Evolutionary conservation across 495 filamentous ascomycete species (phyloP), one percentile per base, ranked within the genome.

Genomic region (Thermochaetoides thermophila): DNA sequence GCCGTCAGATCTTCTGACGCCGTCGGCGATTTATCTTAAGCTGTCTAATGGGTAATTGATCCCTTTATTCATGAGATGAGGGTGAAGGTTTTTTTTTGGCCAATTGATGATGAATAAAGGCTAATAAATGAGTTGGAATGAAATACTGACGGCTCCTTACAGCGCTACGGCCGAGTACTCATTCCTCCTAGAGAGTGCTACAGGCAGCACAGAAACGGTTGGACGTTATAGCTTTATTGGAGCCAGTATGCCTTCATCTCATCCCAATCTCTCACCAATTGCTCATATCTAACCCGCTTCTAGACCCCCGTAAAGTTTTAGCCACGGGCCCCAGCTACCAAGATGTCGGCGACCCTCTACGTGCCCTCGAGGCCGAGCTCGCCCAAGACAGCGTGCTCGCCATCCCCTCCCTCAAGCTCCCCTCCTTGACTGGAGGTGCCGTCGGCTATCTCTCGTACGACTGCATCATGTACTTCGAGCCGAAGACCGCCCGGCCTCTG

Each of bases 371-470:
- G 60, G 61, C 66, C 25, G 80, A 93, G 52, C 72, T 97, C 22
- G 59, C 73, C 26, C 60, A 81, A 45, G 76, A 74, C 57, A 72
- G 81, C 13, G 79, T 89, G 31, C 75, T 81, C 34, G 66, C 77
- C 23, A 66, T 96, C 7, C 87, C 91, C 1, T 79, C 76, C 5
- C 61, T 93, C 36, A 66, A 60, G 34, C 68, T 97, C 7, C 89
- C 89, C 7, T 77, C 82, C 19, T 57, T 95, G 51, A 84, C 78
- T 1, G 91, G 84, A 29, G 89, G 91, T 21, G 89, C 87, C 2
- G 78, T 97, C 48, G 89, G 89, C 36, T 97, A 96, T 51, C 81
- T 97, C 4, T 84, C 84, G 24, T 97, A 96, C 52, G 89, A 97
- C 53, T 97, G 89, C 56, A 80, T 97, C 40, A 74, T 75, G 50